Base-by-base conservation (phyloP, 2,329 filamentous ascomycete genomes). In the Fusarium praegraminearum region DNA sequence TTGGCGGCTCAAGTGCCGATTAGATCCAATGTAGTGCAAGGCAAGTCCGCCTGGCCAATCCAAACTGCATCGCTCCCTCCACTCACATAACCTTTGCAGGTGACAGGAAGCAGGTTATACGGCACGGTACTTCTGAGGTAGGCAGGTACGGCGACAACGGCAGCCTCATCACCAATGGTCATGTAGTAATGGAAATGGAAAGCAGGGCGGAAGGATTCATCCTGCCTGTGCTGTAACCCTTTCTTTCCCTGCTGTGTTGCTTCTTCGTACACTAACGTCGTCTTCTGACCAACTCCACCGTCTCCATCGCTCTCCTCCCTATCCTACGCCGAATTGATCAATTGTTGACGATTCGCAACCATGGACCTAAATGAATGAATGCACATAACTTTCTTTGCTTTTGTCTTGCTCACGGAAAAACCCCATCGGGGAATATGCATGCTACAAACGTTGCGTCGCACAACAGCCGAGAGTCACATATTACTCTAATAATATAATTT, bases 1-100 rank as follows among this genome's bases (percentile, higher is more conserved):
- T 73, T 67, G 57, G 59, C 56, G 62, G 67, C 61, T 65, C 58
- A 71, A 44, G 51, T 59, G 58, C 51, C 60, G 58, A 65, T 66
- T 45, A 57, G 67, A 69, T 67, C 47, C 53, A 57, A 56, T 59
- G 54, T 52, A 58, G 51, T 57, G 52, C 52, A 64, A 64, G 52
- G 46, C 36, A 59, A n/a, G 40, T 32, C 36, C 41, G 18, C 28
- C 30, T 36, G 44, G 43, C 67, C 70, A 71, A 73, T 73, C 54
- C 65, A 45, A 41, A 55, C 49, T 38, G 41, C 58, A 67, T 30
- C 28, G 54, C 41, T 26, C 57, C 26, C 56, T 57, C 53, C 52
- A 51, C 52, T 58, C 38, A 44, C 65, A 26, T 30, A 30, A 30
- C 28, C 28, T 30, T 30, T 30, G 18, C 18, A 38, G 36, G 38